Percentiles rank a stretch among this genome's conserved stretches.
Evolutionary conservation across 1,139 yeast species (phyloP).

Genomic region (Yarrowia galli): DNA sequence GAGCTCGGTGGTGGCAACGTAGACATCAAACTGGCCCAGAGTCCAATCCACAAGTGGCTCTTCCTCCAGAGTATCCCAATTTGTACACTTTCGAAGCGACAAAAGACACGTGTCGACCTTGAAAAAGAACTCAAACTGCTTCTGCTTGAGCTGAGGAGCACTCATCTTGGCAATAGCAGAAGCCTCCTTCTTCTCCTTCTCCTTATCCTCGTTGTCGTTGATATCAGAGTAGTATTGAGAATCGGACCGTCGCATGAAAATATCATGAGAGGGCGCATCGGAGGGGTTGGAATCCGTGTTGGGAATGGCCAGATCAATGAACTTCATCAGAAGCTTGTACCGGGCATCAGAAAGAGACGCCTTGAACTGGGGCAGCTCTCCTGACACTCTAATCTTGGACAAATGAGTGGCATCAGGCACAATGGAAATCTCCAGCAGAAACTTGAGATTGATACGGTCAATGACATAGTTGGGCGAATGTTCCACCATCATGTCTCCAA

Average conservation of each 20-base stretch:
- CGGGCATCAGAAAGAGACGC: constrained; percentile 86
- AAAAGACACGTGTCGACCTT: constrained; percentile 68
- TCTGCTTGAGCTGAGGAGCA: constrained; percentile 55
- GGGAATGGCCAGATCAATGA: constrained; percentile 77
- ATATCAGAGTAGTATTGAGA: constrained; percentile 8
- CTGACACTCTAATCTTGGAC: constrained; percentile 76
- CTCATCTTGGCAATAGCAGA: constrained; percentile 39
- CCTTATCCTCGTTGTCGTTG: constrained; percentile 19
- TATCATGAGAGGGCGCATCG: constrained; percentile 43
- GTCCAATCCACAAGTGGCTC: constrained; percentile 75
- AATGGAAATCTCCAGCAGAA: constrained; percentile 80
- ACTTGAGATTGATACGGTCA: constrained; percentile 76
- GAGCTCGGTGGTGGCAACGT: constrained; percentile 64
- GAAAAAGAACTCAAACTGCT: constrained; percentile 72
- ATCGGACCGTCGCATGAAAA: constrained; percentile 23
- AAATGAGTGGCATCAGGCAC: constrained; percentile 79
- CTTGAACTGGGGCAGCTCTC: constrained; percentile 76
- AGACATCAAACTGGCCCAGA: constrained; percentile 68
- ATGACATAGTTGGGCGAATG: constrained; percentile 58
- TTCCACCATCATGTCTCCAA: constrained; percentile 65
- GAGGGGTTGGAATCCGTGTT: constrained; percentile 53
- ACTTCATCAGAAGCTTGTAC: constrained; percentile 82
- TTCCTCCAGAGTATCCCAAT: constrained; percentile 66
- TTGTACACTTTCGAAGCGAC: constrained; percentile 70
- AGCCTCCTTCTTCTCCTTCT: constrained; percentile 35